Conservation (phyloP, 495 filamentous ascomycete genomes). For the Penicillium crystallinum region DNA sequence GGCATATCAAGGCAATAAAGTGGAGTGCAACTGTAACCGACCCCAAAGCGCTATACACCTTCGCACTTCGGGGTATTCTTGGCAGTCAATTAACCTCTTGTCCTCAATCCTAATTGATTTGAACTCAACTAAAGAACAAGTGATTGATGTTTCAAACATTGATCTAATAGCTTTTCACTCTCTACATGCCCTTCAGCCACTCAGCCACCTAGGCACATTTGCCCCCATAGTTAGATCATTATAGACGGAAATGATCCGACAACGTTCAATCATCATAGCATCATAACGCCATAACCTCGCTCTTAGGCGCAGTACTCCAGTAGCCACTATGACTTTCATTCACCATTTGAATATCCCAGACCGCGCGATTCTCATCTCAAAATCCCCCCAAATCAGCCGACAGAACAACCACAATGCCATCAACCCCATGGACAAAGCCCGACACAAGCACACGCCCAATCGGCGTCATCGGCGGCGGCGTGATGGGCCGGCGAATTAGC, state of each 20-base stretch:
- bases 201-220: constrained; percentile 3
- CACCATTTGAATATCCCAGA: neutral
- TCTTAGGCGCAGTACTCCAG: neutral
- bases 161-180: too few relatives aligned
- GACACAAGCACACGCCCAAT: constrained; percentile 31
- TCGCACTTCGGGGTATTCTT: too few relatives aligned
- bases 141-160: too few relatives aligned
- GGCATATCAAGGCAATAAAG: too few relatives aligned
- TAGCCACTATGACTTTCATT: neutral
- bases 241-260: neutral
- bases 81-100: too few relatives aligned
- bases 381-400: neutral
- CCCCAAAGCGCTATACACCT: too few relatives aligned
- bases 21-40: too few relatives aligned
- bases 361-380: neutral
- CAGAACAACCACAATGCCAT: constrained; percentile 3
- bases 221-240: constrained; percentile 15
- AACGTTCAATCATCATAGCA: constrained; percentile 3
- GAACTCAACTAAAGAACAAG: too few relatives aligned
- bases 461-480: constrained; percentile 35
- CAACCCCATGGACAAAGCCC: constrained; percentile 13
- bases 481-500: constrained; percentile 37
- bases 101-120: too few relatives aligned
- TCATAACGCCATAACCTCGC: neutral
- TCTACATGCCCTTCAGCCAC: constrained; percentile 4